phyloP scores from a whole-genome alignment of 108 stramenopile species.

The Asterionellopsis glacialis region DNA sequence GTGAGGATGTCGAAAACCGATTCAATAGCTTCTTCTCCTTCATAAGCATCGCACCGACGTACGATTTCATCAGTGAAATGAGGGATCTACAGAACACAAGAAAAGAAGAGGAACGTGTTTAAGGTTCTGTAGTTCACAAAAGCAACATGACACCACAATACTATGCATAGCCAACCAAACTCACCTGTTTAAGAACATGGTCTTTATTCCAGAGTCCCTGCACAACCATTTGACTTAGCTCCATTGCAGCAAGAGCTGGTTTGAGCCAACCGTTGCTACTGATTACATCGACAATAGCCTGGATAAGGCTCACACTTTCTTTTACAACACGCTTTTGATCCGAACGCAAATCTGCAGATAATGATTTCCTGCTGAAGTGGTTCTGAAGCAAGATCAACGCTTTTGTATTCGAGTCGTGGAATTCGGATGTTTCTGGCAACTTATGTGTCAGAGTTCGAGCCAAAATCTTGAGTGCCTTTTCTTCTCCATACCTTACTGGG shows the following conservation, averaged over 20 bases:
- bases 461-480: conserved; percentile 79
- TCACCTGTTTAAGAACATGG: conserved; percentile 72
- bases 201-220: conserved; percentile 97
- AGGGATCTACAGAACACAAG: conserved; percentile 57
- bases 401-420: conserved; percentile 85
- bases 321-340: conserved; percentile 83
- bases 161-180: not conserved
- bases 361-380: conserved; percentile 78
- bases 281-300: conserved; percentile 97
- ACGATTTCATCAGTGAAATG: conserved; percentile 94
- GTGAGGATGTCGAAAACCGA: conserved; percentile 90
- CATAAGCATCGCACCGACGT: conserved; percentile 55
- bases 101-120: not conserved
- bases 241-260: conserved; percentile 98
- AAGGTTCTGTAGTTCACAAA: not conserved
- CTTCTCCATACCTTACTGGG: conserved; percentile 91
- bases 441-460: conserved; percentile 78
- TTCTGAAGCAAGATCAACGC: conserved; percentile 90
- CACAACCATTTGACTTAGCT: conserved; percentile 97
- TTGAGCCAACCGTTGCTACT: conserved; percentile 96
- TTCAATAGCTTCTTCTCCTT: conserved; percentile 79
- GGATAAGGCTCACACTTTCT: conserved; percentile 80
- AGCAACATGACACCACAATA: not conserved
- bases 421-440: conserved; percentile 63
- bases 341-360: conserved; percentile 74